Evolutionary conservation across 495 filamentous ascomycete species (phyloP), one percentile per base, ranked within the genome.

Genomic region (Neohortaea acidophila): DNA sequence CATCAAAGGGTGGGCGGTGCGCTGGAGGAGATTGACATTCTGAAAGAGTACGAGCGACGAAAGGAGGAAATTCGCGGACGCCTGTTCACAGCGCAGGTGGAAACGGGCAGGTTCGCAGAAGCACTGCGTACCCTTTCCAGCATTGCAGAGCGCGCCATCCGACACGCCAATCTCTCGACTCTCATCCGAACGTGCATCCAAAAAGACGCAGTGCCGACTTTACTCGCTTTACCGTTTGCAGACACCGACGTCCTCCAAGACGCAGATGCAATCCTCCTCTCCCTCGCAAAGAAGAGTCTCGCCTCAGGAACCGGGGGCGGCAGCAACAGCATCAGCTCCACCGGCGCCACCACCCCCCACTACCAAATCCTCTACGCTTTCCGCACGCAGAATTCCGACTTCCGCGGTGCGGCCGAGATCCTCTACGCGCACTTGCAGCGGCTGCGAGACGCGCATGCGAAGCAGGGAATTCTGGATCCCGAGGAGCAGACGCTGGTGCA

Each of bases 351-450:
- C 18, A 64, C 70, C 1, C 76, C 73, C 5, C 86, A 80, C 57
- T 79, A 45, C 23, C 41, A 48, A 23, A 40, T 93, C 29, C 72
- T 96, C 20, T 89, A 92, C 48, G 74, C 85, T 15, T 96, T 83
- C 69, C 75, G 91, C 36, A 75, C 94, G 39, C 71, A 73, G 45
- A 79, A 76, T 35, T 69, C 72, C 38, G 82, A 97, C 55, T 89
- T 81, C 60, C 81, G 86, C 25, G 89, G 87, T 33, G 89, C 82
- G 2, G 85, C 89, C 0, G 70, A 77, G 30, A 69, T 84, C 30
- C 67, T 91, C 18, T 63, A 81, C 24, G 72, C 79, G 45, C 65
- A 77, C 8, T 67, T 85, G 26, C 66, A 74, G 33, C 65, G 66
- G 13, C 63, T 81, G 48, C 67, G 45, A 57, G 54, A 43, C 39